Evolutionary conservation across 1,284 basidiomycete genomes (phyloP).

Genomic region (Cystobasidium slooffiae): DNA sequence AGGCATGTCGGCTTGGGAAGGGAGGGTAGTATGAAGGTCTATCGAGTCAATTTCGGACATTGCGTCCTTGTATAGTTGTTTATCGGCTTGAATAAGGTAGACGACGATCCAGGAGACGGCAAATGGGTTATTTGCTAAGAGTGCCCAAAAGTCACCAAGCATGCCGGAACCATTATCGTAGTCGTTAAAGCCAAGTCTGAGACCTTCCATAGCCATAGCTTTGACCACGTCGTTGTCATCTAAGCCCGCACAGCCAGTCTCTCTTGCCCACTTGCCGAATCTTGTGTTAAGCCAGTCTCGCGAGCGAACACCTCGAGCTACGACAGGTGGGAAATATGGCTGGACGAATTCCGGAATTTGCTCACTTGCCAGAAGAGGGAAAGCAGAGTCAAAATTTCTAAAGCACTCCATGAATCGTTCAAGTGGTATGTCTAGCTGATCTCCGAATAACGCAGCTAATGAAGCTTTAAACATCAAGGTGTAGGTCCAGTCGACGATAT

Average conservation of each 20-base stretch:
- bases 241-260: slow-evolving; percentile 43
- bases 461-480: slow-evolving; percentile 44
- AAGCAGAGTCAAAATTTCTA: slow-evolving; percentile 54
- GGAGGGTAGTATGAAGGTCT: background rate
- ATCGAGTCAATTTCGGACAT: slow-evolving; percentile 53
- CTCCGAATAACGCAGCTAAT: slow-evolving; percentile 44
- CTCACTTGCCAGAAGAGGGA: slow-evolving; percentile 54
- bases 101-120: slow-evolving; percentile 55
- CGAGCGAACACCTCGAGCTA: slow-evolving; percentile 44
- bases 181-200: slow-evolving; percentile 49
- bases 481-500: slow-evolving; percentile 40
- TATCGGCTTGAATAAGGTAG: slow-evolving; percentile 52
- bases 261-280: slow-evolving; percentile 53
- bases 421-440: slow-evolving; percentile 14
- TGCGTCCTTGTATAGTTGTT: slow-evolving; percentile 51
- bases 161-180: slow-evolving; percentile 47
- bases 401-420: slow-evolving; percentile 45
- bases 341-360: slow-evolving; percentile 46
- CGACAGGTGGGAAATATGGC: slow-evolving; percentile 36
- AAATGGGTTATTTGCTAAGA: slow-evolving; percentile 56
- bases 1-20: slow-evolving; percentile 49
- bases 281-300: slow-evolving; percentile 51
- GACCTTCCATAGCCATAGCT: slow-evolving; percentile 46
- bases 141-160: slow-evolving; percentile 53
- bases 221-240: slow-evolving; percentile 47